Conservation (phyloP, 1,284 basidiomycete genomes). For the Wallemia mellicola region DNA sequence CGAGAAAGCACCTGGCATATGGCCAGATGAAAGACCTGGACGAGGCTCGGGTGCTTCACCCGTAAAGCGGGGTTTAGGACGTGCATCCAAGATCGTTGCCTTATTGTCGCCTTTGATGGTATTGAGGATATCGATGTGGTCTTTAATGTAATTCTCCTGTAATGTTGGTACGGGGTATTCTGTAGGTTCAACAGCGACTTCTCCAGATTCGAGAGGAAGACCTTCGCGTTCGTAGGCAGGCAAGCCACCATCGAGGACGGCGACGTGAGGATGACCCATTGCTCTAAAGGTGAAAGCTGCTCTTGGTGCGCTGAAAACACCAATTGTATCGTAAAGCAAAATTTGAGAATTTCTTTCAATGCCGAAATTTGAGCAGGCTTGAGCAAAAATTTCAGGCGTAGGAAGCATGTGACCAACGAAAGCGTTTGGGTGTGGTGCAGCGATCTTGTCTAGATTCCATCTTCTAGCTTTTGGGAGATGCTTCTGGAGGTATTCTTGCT, state of each 20-base stretch:
- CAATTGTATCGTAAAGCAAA: constrained; percentile 61
- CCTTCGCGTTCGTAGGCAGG: constrained; percentile 52
- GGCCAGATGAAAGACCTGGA: constrained; percentile 57
- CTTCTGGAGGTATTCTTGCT: constrained; percentile 31
- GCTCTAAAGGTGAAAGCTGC: constrained; percentile 68
- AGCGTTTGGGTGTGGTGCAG: constrained; percentile 11
- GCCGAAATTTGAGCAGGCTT: constrained; percentile 24
- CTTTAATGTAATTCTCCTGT: constrained; percentile 21
- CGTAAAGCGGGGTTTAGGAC: constrained; percentile 43
- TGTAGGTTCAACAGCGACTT: neutral
- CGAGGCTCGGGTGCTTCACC: constrained; percentile 71
- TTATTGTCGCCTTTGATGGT: constrained; percentile 20
- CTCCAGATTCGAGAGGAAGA: constrained; percentile 26
- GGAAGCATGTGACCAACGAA: constrained; percentile 80
- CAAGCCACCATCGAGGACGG: constrained; percentile 45
- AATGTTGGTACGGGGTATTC: constrained; percentile 22
- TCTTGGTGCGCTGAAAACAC: constrained; percentile 65
- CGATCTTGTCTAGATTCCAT: constrained; percentile 45
- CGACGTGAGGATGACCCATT: constrained; percentile 33
- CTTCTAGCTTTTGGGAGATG: constrained; percentile 45
- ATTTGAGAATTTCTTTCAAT: constrained; percentile 48
- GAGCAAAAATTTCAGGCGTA: neutral
- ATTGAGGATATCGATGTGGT: constrained; percentile 4
- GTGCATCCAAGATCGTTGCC: constrained; percentile 64
- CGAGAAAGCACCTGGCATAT: constrained; percentile 63